Conservation (phyloP, 179 eudicot genomes). For the Beta corolliflora region DNA sequence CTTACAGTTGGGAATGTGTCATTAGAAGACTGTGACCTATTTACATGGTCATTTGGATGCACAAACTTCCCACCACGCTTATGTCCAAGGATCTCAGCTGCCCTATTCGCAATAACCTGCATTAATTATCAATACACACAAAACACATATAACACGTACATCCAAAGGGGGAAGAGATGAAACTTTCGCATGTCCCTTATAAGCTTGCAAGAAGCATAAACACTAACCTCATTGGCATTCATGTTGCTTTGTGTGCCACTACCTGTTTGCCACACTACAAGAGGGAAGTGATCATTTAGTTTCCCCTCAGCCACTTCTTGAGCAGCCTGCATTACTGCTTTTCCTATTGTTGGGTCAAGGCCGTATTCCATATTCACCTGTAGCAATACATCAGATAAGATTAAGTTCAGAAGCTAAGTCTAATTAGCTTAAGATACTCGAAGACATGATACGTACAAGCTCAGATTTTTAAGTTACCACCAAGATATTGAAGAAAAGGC, state of each 20-base stretch:
- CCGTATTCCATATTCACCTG: slow-evolving; percentile 98
- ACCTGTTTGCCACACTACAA: slow-evolving; percentile 98
- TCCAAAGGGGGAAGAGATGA: neutral
- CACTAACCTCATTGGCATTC: slow-evolving; percentile 95
- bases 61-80: slow-evolving; percentile 90
- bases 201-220: slow-evolving; percentile 7
- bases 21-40: slow-evolving; percentile 96
- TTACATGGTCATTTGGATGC: slow-evolving; percentile 99
- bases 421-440: neutral
- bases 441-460: neutral
- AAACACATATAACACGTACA: neutral
- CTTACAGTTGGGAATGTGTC: slow-evolving; percentile 98
- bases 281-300: slow-evolving; percentile 86
- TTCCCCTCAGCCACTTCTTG: slow-evolving; percentile 97
- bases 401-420: slow-evolving; percentile 9
- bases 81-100: slow-evolving; percentile 97
- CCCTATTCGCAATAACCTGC: slow-evolving; percentile 99
- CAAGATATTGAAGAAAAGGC: too few species aligned
- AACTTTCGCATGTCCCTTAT: neutral
- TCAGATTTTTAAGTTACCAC: neutral
- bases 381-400: slow-evolving; percentile 19
- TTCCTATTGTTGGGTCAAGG: slow-evolving; percentile 88
- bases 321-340: slow-evolving; percentile 98
- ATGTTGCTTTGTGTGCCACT: slow-evolving; percentile 99
- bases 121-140: slow-evolving; percentile 7